Conservation (phyloP, 306 rosid genomes). For the Gastrolobium villosum region DNA sequence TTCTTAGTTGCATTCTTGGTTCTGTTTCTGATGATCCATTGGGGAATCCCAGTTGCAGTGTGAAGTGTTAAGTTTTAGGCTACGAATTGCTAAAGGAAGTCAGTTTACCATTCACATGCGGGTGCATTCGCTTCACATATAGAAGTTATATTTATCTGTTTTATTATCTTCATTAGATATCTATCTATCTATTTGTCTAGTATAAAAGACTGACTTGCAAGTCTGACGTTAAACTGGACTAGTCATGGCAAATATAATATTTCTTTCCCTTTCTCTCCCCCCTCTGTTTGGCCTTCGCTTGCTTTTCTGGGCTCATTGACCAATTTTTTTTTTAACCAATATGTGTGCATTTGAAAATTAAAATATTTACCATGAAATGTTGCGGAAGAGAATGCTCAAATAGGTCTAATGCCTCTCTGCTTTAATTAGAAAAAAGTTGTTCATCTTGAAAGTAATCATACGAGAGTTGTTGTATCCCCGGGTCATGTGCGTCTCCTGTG, state of each 20-base stretch:
- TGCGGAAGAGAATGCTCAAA: too few species aligned
- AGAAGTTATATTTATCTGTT: neutral
- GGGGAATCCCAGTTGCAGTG: constrained; percentile 5
- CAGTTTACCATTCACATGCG: constrained; percentile 6
- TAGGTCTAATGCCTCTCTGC: too few species aligned
- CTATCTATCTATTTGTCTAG: neutral
- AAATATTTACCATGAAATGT: too few species aligned
- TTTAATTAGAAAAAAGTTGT: too few species aligned
- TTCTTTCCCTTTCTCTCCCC: neutral
- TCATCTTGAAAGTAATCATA: too few species aligned
- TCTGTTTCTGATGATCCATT: constrained; percentile 28
- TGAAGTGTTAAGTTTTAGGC: constrained; percentile 24
- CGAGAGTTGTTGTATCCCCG: too few species aligned
- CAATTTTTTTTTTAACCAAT: too few species aligned
- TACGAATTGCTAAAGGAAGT: neutral
- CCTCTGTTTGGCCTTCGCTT: neutral
- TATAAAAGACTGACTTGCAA: constrained; percentile 8
- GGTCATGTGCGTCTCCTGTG: too few species aligned
- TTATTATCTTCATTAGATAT: neutral
- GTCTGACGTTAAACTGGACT: constrained; percentile 1
- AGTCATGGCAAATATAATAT: constrained; percentile 3
- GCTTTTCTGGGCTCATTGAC: too few species aligned
- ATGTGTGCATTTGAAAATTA: too few species aligned
- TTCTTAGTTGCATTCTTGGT: constrained; percentile 39
- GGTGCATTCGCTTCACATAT: neutral